Evolutionary conservation across 176 grass and related monocot genomes (phyloP).

Genomic region (Paspalum notatum): DNA sequence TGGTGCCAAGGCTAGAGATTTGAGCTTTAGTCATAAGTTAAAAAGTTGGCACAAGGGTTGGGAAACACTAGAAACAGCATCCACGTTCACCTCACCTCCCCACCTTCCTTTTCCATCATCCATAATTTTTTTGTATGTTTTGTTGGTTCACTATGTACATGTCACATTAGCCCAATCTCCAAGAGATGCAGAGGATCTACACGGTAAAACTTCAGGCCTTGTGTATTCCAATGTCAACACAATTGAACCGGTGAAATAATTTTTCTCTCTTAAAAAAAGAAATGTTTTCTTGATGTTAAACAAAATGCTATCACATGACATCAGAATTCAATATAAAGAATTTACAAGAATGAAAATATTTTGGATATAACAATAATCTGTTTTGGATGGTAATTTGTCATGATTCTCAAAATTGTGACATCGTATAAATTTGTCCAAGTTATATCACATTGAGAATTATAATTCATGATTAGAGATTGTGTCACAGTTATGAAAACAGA

Average conservation of each 20-base stretch:
- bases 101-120: constrained; percentile 47
- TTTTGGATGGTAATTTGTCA: constrained; percentile 10
- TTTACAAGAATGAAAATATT: background rate
- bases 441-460: constrained; percentile 18
- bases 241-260: constrained; percentile 31
- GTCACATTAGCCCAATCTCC: constrained; percentile 58
- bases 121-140: constrained; percentile 55
- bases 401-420: background rate
- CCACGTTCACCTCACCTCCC: constrained; percentile 93
- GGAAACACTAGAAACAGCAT: constrained; percentile 99
- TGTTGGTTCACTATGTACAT: constrained; percentile 54
- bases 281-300: too few relatives aligned
- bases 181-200: constrained; percentile 49
- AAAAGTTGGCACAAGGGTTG: constrained; percentile 70
- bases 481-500: background rate
- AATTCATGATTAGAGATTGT: background rate
- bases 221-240: constrained; percentile 13
- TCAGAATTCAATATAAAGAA: background rate
- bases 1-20: constrained; percentile 70
- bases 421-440: constrained; percentile 15
- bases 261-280: constrained; percentile 8
- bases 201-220: constrained; percentile 45
- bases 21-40: constrained; percentile 70
- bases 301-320: background rate
- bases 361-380: constrained; percentile 23